phyloP scores from a whole-genome alignment of 2,329 filamentous ascomycete species.

The Botryotinia globosa region DNA sequence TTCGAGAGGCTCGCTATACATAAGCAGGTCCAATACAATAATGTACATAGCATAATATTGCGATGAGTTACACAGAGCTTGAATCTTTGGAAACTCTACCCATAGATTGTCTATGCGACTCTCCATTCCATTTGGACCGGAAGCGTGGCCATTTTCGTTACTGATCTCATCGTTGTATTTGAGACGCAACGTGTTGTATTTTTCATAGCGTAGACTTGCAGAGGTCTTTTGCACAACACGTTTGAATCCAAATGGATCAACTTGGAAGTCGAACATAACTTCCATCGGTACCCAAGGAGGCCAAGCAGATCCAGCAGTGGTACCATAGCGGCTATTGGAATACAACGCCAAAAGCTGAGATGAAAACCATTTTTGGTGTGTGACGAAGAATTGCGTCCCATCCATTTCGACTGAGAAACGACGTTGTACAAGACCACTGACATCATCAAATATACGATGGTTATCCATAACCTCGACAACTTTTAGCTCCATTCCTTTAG shows the following conservation, averaged over 20 bases:
- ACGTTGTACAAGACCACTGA: conserved; percentile 92
- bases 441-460: conserved; percentile 82
- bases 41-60: conserved; percentile 99
- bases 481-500: conserved; percentile 97
- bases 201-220: conserved; percentile 90
- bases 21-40: conserved; percentile 90
- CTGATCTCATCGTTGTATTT: conserved; percentile 93
- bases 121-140: conserved; percentile 59
- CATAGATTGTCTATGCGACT: conserved; percentile 92
- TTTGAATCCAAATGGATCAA: conserved; percentile 96
- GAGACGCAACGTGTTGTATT: conserved; percentile 93
- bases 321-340: conserved; percentile 88
- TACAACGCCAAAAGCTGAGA: conserved; percentile 87
- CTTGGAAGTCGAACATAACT: conserved; percentile 94
- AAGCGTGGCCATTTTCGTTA: conserved; percentile 54
- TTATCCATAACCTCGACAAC: conserved; percentile 98
- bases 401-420: conserved; percentile 95
- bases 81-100: conserved; percentile 92
- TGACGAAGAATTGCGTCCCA: conserved; percentile 96
- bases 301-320: conserved; percentile 81
- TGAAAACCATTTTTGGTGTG: conserved; percentile 85
- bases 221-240: conserved; percentile 96
- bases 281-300: conserved; percentile 98
- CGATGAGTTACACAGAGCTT: conserved; percentile 92
- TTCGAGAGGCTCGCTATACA: conserved; percentile 94